phyloP scores from a whole-genome alignment of 495 filamentous ascomycete species.

The Neurospora sp. region DNA sequence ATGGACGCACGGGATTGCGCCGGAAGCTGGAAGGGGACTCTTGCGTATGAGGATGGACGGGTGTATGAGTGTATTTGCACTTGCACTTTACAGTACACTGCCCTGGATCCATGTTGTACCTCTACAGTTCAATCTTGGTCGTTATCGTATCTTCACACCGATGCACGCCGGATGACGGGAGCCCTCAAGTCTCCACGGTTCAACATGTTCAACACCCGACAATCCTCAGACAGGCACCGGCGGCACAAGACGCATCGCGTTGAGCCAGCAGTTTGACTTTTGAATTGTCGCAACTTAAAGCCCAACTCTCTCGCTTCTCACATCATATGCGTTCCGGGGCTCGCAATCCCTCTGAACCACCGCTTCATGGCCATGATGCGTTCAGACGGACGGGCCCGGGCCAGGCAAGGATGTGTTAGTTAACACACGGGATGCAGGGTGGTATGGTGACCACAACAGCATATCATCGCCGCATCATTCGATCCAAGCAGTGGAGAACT shows the following conservation, averaged over 20 bases:
- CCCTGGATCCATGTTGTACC: not conserved
- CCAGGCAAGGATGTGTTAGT: not conserved
- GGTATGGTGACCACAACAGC: constrained; percentile 11
- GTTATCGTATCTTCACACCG: not conserved
- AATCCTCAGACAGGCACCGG: not conserved
- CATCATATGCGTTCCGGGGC: not conserved
- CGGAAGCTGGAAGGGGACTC: not conserved
- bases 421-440: not conserved
- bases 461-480: constrained; percentile 15
- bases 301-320: not conserved
- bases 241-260: not conserved
- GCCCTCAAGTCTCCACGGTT: not conserved
- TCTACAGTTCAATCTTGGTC: not conserved
- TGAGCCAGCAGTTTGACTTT: not conserved
- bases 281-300: not conserved
- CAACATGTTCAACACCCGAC: not conserved
- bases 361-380: not conserved
- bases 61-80: not conserved
- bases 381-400: not conserved
- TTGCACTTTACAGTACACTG: not conserved
- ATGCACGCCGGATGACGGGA: not conserved
- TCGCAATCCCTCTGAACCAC: not conserved
- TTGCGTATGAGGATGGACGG: not conserved
- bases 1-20: not conserved
- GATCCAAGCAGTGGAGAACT: constrained; percentile 5